Evolutionary conservation across 345 rosid species (phyloP).

Genomic region (Eucalyptus regnans): DNA sequence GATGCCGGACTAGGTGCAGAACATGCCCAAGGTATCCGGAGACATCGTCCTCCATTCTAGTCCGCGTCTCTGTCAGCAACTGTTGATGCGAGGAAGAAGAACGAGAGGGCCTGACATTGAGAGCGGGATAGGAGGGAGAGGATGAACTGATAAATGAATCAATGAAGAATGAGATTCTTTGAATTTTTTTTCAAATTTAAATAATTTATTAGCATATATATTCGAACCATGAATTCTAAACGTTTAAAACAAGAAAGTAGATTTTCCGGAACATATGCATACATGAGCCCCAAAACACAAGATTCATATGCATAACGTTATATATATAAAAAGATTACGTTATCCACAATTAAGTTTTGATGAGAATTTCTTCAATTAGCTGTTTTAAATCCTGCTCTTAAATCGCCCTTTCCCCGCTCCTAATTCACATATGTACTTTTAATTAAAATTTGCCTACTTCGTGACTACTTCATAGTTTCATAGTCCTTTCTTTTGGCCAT

Average conservation of each 20-base stretch:
- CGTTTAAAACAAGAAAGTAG: not conserved
- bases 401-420: not conserved
- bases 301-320: not conserved
- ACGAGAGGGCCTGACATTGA: not conserved
- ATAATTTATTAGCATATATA: not conserved
- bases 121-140: not conserved
- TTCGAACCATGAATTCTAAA: not conserved
- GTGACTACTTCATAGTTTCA: not conserved
- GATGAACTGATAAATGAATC: not conserved
- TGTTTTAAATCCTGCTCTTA: not conserved
- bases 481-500: not conserved
- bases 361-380: not conserved
- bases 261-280: not conserved
- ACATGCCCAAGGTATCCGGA: not conserved
- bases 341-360: not conserved
- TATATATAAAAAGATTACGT: not conserved
- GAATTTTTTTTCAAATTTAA: not conserved
- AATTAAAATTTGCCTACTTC: not conserved
- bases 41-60: not conserved
- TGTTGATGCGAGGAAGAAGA: not conserved
- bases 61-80: not conserved
- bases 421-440: not conserved
- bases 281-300: not conserved
- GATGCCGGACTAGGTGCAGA: not conserved
- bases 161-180: not conserved